A percentile compares a stretch with the other conserved stretches of the same genome.
phyloP scores from a whole-genome alignment of 192 early-diverging fungal species.

The Umbelopsis isabellina region DNA sequence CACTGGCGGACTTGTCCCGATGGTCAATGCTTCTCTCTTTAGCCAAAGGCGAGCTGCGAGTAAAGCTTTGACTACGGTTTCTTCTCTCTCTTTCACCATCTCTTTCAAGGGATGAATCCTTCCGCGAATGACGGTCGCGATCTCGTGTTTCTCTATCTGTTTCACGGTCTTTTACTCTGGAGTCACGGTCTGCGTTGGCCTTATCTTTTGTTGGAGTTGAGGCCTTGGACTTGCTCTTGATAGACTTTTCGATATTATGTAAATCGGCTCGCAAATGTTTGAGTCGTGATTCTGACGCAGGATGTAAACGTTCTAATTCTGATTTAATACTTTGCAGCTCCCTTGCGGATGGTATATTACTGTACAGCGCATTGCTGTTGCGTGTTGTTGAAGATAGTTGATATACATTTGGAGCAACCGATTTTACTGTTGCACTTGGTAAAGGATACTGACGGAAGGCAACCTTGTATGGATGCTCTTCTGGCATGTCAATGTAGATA shows the following conservation, averaged over 20 bases:
- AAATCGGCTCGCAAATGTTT: constrained; percentile 15
- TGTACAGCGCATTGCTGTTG: not conserved
- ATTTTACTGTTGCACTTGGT: not conserved
- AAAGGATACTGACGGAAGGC: constrained; percentile 11
- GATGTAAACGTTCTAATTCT: constrained; percentile 5
- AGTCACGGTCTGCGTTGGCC: not conserved
- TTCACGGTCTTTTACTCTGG: constrained; percentile 5
- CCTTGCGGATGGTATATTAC: constrained; percentile 8
- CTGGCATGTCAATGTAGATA: constrained; percentile 20
- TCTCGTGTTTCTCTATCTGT: constrained; percentile 1
- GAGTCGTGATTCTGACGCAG: constrained; percentile 9
- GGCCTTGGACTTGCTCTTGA: not conserved
- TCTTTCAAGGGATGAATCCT: not conserved
- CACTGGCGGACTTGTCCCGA: constrained; percentile 9
- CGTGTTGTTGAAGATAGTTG: constrained; percentile 6
- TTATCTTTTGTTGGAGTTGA: not conserved
- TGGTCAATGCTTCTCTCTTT: constrained; percentile 7
- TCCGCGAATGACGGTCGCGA: not conserved
- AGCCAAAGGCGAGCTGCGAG: not conserved
- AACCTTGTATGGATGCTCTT: constrained; percentile 17
- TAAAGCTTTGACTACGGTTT: not conserved
- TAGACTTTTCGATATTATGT: not conserved
- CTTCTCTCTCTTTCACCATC: not conserved
- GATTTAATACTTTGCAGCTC: constrained; percentile 6
- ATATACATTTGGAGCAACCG: constrained; percentile 8